Conservation (phyloP, 495 filamentous ascomycete genomes). For the Neurospora pannonica region DNA sequence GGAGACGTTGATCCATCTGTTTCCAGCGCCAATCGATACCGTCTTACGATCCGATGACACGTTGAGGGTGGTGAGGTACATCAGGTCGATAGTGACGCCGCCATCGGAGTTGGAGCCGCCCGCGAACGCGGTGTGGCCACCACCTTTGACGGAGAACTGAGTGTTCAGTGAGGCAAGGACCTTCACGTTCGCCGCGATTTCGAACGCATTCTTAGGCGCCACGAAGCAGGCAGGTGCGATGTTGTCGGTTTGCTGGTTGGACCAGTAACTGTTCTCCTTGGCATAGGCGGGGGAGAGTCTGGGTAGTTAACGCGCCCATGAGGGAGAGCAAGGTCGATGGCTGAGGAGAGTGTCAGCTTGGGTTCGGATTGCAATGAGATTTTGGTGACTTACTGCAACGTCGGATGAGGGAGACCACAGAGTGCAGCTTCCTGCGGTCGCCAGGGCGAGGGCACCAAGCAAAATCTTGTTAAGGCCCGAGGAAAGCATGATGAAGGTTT, state of each 20-base stretch:
- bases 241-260: slow-evolving; percentile 27
- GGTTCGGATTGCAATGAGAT: neutral
- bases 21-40: slow-evolving; percentile 36
- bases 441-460: neutral
- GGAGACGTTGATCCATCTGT: slow-evolving; percentile 47
- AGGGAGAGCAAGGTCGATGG: slow-evolving; percentile 10
- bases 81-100: slow-evolving; percentile 51
- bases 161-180: slow-evolving; percentile 22
- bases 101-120: slow-evolving; percentile 38
- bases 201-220: slow-evolving; percentile 20
- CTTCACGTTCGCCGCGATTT: slow-evolving; percentile 32
- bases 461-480: neutral
- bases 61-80: slow-evolving; percentile 31
- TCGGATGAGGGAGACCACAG: neutral
- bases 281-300: slow-evolving; percentile 9
- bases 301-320: slow-evolving; percentile 9
- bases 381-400: neutral
- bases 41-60: slow-evolving; percentile 23
- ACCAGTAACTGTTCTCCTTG: slow-evolving; percentile 36
- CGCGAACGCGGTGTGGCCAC: slow-evolving; percentile 42
- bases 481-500: neutral
- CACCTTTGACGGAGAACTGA: slow-evolving; percentile 41
- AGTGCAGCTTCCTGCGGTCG: neutral
- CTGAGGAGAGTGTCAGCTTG: neutral
- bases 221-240: slow-evolving; percentile 34